Percentiles rank a stretch among this genome's conserved stretches.
Conservation (phyloP, 116 monocot species). For the Phalaenopsis hybrid region DNA sequence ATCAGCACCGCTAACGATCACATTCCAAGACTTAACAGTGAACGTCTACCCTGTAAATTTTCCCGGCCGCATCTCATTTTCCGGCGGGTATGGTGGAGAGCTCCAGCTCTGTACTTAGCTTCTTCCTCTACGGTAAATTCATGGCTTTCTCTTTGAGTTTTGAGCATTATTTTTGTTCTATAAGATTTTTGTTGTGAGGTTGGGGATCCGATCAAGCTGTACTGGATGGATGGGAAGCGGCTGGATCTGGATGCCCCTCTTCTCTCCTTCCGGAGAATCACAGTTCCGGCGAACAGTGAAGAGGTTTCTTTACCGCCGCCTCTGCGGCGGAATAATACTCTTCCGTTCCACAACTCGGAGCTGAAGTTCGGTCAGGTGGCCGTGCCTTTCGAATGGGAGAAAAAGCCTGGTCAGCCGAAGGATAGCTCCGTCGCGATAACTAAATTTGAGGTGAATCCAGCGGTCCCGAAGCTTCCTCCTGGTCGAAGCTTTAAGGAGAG, state of each 20-base stretch:
- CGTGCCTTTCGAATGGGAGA: slow-evolving; percentile 80
- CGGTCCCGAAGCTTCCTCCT: slow-evolving; percentile 20
- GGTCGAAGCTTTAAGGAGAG: slow-evolving; percentile 8
- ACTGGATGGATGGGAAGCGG: slow-evolving; percentile 32
- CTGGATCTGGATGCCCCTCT: slow-evolving; percentile 56
- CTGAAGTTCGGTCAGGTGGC: slow-evolving; percentile 48
- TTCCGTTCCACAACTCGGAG: slow-evolving; percentile 59
- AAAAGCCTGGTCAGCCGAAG: slow-evolving; percentile 68
- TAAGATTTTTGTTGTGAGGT: background rate
- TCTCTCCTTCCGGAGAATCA: slow-evolving; percentile 47
- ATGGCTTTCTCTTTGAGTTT: background rate
- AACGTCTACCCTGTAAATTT: background rate
- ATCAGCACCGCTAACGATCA: background rate
- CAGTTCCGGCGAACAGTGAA: too few relatives aligned
- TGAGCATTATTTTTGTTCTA: background rate
- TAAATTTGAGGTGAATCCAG: background rate
- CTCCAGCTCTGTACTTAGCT: background rate
- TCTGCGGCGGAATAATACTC: slow-evolving; percentile 8
- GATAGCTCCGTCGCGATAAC: background rate
- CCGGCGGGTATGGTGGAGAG: background rate
- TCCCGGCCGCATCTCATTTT: background rate
- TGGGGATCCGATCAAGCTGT: background rate
- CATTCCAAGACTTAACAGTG: background rate
- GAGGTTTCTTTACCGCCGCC: background rate
- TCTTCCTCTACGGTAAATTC: background rate